Evolutionary conservation across 192 early-diverging fungal genomes (phyloP), one percentile per base, ranked within the genome.

Genomic region (Phlyctochytrium arcticum): DNA sequence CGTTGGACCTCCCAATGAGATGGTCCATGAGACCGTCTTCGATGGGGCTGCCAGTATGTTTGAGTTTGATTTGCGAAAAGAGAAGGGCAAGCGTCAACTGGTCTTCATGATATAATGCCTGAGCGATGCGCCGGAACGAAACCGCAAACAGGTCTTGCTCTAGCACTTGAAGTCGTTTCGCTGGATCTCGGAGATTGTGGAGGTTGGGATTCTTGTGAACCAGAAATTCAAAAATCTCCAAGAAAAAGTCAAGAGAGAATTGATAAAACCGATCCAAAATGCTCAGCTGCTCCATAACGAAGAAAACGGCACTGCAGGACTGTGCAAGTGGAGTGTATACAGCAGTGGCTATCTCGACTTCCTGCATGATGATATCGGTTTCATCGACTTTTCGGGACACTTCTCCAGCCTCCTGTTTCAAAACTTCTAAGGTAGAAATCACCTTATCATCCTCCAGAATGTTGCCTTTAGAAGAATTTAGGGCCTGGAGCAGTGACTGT

Each of bases 361-460:
- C 94, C 63, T 88, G 82, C 91, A 98, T 90, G 23, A 99, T 83
- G 5, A 82, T 80, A 55, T 98, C 94, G 2, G 98, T 98, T 74
- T 95, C 94, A 47, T 88, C 88, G 19, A 94, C 90, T 75, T 98
- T 96, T 60, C 84, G 80, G 0, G 90, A 87, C 39, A 99, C 87
- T 68, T 98, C 98, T 5, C 89, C 90, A 0, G 98, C 95, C 75
- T 99, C 98, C 30, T 85, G 84, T 75, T 99, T 99, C 58, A 99
- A 73, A 3, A 88, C 91, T 77, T 99, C 98, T 34, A 99, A 76
- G 3, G 96, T 96, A 5, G 82, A 82, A 47, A 99, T 91, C 36
- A 98, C 89, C 23, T 88, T 87, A 70, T 97, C 93, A 72, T 99
- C 96, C 75, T 99, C 95, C 64, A 99, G 71, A 50, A 99, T 93